These are phyloP conservation scores for Pichia sp. DNA, from an alignment of 1,139 yeast species.

Conservation along the genomic window DNA sequence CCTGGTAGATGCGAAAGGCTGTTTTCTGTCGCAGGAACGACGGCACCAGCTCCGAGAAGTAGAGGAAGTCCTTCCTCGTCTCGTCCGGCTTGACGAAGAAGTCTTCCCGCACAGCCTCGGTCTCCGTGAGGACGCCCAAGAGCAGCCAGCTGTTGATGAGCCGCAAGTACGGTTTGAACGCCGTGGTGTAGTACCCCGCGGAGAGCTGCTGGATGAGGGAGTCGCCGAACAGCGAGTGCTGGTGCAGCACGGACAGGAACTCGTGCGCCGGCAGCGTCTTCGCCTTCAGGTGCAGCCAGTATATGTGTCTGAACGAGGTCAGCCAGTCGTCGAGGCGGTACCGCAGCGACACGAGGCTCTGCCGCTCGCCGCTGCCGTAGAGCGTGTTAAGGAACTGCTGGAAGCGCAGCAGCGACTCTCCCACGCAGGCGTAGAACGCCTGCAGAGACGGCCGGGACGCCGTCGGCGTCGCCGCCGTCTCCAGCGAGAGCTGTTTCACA, in stretches of 20 bases:
- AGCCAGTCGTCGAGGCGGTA: conserved; percentile 49
- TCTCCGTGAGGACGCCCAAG: not conserved
- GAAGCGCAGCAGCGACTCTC: conserved; percentile 4
- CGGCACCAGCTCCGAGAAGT: conserved; percentile 47
- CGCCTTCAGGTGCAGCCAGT: conserved; percentile 6
- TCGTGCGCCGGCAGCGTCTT: not conserved
- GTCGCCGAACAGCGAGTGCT: conserved; percentile 12
- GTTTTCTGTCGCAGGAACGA: conserved; percentile 45
- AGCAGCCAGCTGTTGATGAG: conserved; percentile 8
- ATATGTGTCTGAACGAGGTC: conserved; percentile 51
- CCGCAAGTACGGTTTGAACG: conserved; percentile 5
- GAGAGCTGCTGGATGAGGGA: conserved; percentile 6
- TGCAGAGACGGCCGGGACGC: not conserved
- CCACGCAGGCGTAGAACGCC: conserved; percentile 4
- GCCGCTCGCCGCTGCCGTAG: not conserved
- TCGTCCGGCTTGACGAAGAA: conserved; percentile 3
- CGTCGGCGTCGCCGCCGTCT: not conserved
- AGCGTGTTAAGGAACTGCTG: conserved; percentile 5
- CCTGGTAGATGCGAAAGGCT: conserved; percentile 55
- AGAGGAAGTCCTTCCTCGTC: not conserved
- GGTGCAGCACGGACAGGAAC: conserved; percentile 8
- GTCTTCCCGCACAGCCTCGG: not conserved
- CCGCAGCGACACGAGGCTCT: conserved; percentile 25
- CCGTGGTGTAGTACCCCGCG: not conserved
- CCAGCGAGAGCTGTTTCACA: conserved; percentile 6